Evolutionary conservation across 108 stramenopile species (phyloP).

Genomic region (Seminavis robusta): DNA sequence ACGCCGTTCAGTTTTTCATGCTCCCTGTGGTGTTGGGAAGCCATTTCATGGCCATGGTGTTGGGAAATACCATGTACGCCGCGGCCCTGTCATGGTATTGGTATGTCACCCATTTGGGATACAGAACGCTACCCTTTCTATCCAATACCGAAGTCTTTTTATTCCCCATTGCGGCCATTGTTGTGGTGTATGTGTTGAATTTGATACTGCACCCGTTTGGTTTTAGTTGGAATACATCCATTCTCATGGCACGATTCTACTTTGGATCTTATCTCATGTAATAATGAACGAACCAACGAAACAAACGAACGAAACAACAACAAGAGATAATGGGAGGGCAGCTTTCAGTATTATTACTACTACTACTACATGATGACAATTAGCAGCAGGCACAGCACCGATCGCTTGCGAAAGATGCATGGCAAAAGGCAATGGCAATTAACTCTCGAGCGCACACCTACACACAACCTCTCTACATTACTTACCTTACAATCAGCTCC

Average conservation of each 20-base stretch:
- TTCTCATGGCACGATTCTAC: constrained; percentile 75
- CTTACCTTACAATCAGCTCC: too few species aligned
- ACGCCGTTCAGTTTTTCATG: constrained; percentile 93
- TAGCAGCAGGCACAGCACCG: too few species aligned
- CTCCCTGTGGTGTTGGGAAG: constrained; percentile 87
- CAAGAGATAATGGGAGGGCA: too few species aligned
- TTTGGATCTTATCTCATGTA: too few species aligned
- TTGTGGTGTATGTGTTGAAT: constrained; percentile 69
- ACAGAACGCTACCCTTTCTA: constrained; percentile 89
- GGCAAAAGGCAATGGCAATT: too few species aligned
- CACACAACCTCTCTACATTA: too few species aligned
- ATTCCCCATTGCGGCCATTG: constrained; percentile 88
- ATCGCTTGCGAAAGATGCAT: too few species aligned
- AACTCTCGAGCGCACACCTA: too few species aligned
- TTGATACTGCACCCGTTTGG: constrained; percentile 87
- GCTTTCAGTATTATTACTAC: too few species aligned
- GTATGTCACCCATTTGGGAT: constrained; percentile 97
- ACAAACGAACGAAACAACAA: too few species aligned
- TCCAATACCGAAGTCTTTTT: constrained; percentile 93
- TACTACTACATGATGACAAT: too few species aligned
- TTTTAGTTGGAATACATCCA: constrained; percentile 79
- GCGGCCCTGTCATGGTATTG: constrained; percentile 89
- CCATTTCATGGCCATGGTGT: constrained; percentile 68
- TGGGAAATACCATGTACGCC: constrained; percentile 91
- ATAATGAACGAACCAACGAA: too few species aligned